These are phyloP conservation scores for Pseudogymnoascus sp. DNA, from an alignment of 2,329 filamentous ascomycete species.

Conservation along the genomic window DNA sequence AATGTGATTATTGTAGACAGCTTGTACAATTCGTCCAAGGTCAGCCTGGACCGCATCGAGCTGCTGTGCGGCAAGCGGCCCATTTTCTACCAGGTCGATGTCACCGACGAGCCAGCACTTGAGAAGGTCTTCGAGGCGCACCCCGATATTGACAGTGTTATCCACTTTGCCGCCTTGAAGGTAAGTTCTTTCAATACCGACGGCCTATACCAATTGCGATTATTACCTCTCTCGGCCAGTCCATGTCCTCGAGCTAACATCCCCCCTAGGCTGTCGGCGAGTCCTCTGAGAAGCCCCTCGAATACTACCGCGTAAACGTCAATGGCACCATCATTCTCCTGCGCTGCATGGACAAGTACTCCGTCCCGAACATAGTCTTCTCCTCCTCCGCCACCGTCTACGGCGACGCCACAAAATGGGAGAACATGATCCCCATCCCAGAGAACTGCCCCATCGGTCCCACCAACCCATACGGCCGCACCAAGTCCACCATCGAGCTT, in stretches of 20 bases:
- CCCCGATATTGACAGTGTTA: slow-evolving; percentile 93
- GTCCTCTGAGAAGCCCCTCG: slow-evolving; percentile 84
- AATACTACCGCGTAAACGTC: slow-evolving; percentile 98
- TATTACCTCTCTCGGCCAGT: too few relatives aligned
- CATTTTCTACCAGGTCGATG: slow-evolving; percentile 74
- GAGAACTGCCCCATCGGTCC: slow-evolving; percentile 93
- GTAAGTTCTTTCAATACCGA: slow-evolving; percentile 36
- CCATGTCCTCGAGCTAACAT: slow-evolving; percentile 9
- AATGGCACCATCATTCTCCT: slow-evolving; percentile 84
- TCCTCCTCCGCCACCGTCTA: slow-evolving; percentile 97
- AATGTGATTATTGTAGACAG: slow-evolving; percentile 95
- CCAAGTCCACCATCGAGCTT: slow-evolving; percentile 84
- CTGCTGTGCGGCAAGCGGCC: slow-evolving; percentile 84
- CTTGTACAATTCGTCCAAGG: slow-evolving; percentile 91
- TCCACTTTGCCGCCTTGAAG: slow-evolving; percentile 98
- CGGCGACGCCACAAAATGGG: slow-evolving; percentile 90
- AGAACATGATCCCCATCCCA: slow-evolving; percentile 98
- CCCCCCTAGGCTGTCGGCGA: slow-evolving; percentile 82
- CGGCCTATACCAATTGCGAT: neutral
- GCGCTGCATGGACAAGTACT: slow-evolving; percentile 76
- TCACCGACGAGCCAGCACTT: slow-evolving; percentile 75
- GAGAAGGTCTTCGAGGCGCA: slow-evolving; percentile 83
- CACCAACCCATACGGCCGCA: slow-evolving; percentile 96
- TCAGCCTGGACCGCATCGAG: slow-evolving; percentile 91
- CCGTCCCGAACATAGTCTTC: slow-evolving; percentile 96